Conservation (phyloP, 2,329 filamentous ascomycete genomes). For the Cercospora nicotianae region DNA sequence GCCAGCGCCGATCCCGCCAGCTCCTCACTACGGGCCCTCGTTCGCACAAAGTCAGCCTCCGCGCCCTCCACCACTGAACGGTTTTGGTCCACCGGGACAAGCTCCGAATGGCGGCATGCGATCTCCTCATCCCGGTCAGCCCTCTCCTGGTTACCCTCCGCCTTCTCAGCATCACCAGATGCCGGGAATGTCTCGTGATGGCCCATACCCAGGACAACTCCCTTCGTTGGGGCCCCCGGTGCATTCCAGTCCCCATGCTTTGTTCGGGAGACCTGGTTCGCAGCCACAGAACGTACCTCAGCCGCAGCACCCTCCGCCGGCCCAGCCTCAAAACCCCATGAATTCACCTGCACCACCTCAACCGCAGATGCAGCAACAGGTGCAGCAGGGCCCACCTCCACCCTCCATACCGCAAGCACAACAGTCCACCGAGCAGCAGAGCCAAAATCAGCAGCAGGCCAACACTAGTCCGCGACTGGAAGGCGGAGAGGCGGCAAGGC, state of each 20-base stretch:
- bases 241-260: constrained; percentile 20
- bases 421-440: constrained; percentile 7
- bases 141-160: constrained; percentile 23
- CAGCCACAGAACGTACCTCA: constrained; percentile 18
- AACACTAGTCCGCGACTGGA: constrained; percentile 21
- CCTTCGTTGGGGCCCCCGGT: constrained; percentile 18
- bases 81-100: constrained; percentile 31
- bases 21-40: constrained; percentile 20
- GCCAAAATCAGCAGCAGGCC: constrained; percentile 13
- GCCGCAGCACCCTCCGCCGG: constrained; percentile 22
- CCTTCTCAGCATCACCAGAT: constrained; percentile 26
- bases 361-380: constrained; percentile 1
- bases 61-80: constrained; percentile 22
- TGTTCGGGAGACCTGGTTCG: constrained; percentile 21
- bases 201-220: constrained; percentile 16
- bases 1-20: constrained; percentile 21
- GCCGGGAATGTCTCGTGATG: constrained; percentile 11
- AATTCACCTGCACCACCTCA: constrained; percentile 6
- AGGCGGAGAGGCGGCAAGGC: constrained; percentile 23
- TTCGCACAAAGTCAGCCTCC: constrained; percentile 17
- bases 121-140: constrained; percentile 40
- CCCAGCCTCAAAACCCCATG: constrained; percentile 14
- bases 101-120: constrained; percentile 40
- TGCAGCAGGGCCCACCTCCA: constrained; percentile 3
- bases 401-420: constrained; percentile 18